Conservation (phyloP, 805 yeast genomes). For the Nakazawaea anatomiae region DNA sequence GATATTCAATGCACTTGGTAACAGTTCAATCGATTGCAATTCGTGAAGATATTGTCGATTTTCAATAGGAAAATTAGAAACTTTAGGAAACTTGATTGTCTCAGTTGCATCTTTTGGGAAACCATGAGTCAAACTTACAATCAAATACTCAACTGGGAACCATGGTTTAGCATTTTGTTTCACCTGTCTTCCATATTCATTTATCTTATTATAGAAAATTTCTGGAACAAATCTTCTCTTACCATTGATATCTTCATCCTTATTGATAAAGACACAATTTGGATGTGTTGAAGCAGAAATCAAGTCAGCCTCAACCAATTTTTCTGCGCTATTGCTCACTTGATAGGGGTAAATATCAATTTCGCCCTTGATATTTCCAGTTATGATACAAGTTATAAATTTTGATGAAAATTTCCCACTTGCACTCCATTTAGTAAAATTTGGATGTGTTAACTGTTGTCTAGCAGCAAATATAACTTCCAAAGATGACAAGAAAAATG, state of each 20-base stretch:
- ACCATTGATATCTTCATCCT: constrained; percentile 43
- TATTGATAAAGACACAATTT: constrained; percentile 73
- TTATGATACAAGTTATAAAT: constrained; percentile 86
- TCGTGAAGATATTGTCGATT: constrained; percentile 74
- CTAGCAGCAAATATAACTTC: constrained; percentile 82
- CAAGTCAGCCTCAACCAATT: constrained; percentile 78
- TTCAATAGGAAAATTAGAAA: constrained; percentile 62
- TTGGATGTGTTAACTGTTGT: constrained; percentile 64
- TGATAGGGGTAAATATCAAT: constrained; percentile 91
- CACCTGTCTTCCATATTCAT: constrained; percentile 87
- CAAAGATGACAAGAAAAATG: constrained; percentile 83
- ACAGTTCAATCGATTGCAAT: constrained; percentile 56
- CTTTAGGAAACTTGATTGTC: constrained; percentile 41
- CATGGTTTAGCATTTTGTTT: constrained; percentile 86
- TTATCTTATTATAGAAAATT: constrained; percentile 73
- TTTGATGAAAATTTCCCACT: constrained; percentile 73
- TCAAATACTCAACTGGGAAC: constrained; percentile 84
- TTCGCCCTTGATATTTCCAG: constrained; percentile 85
- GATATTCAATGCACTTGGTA: constrained; percentile 45
- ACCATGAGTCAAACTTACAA: constrained; percentile 88
- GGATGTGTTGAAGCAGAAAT: constrained; percentile 89
- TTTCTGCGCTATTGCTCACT: constrained; percentile 83
- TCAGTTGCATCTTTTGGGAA: constrained; percentile 55
- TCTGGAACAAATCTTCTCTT: constrained; percentile 89
- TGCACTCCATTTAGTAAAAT: constrained; percentile 55